A percentile compares a stretch with the other conserved stretches of the same genome.
Evolutionary conservation across 2,329 filamentous ascomycete genomes (phyloP).

Genomic region (Coleophoma eucalyptorum): DNA sequence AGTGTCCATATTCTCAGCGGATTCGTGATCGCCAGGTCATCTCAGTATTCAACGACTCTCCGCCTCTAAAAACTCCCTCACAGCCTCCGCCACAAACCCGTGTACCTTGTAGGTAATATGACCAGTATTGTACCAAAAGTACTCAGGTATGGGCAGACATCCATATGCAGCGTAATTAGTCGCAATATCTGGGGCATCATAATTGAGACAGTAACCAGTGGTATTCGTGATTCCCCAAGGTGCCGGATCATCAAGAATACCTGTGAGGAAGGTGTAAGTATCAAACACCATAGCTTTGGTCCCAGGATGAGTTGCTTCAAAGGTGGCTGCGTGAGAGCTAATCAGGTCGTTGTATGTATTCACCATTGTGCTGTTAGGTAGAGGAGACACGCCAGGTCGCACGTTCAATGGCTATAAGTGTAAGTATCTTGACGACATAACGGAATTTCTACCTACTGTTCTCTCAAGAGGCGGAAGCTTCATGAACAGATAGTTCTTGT

Average conservation of each 20-base stretch:
- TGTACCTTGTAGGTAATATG: constrained; percentile 41
- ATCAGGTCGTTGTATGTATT: constrained; percentile 39
- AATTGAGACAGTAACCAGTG: constrained; percentile 39
- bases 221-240: constrained; percentile 40
- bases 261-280: constrained; percentile 35
- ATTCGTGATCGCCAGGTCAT: too few relatives aligned
- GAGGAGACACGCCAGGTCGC: constrained; percentile 15
- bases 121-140: constrained; percentile 45
- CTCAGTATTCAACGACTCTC: neutral
- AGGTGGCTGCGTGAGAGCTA: constrained; percentile 6
- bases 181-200: constrained; percentile 40
- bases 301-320: constrained; percentile 21
- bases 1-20: too few relatives aligned
- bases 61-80: constrained; percentile 14
- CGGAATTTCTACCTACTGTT: constrained; percentile 18
- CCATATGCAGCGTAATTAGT: constrained; percentile 39
- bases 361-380: constrained; percentile 42
- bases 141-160: constrained; percentile 36
- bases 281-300: constrained; percentile 39
- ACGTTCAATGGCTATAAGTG: constrained; percentile 8
- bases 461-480: constrained; percentile 47
- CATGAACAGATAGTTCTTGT: constrained; percentile 42
- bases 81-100: constrained; percentile 28
- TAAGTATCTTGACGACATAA: neutral
- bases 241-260: constrained; percentile 35